Evolutionary conservation across 352 stramenopile genomes (phyloP), one percentile per base, ranked within the genome.

Genomic region (Phytophthora constricta): DNA sequence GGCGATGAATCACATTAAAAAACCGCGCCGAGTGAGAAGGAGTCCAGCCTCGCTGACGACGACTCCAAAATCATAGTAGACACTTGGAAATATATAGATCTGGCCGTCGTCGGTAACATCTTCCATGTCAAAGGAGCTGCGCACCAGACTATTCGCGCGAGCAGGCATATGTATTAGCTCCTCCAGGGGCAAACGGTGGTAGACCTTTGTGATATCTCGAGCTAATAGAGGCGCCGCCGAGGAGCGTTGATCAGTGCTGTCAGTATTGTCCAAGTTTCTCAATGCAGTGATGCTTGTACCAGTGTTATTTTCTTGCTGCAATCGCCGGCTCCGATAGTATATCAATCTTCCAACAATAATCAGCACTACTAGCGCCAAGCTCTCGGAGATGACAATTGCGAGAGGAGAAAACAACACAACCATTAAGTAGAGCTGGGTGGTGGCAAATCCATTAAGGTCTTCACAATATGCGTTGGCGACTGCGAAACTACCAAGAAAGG

Each of bases 51-150:
- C 62, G 31, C 46, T 80, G 2, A 83, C 51, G n/a, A 84, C 45
- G 4, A 90, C 53, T 1, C 83, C 83, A 48, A 84, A 86, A 20
- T 86, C 73, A 25, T 87, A 79, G 55, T 91, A 90, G n/a, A 85
- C 58, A 3, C 77, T 71, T 9, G 80, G 81, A 4, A 64, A 66
- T 17, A 91, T 69, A 59, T 84, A 90, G 2, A 72, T 59, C 26
- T 83, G 58, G 16, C 70, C 57, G 16, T 80, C 49, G 14, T 70
- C 53, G 13, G 63, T 58, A 4, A 84, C 26, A 63, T 82, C 70
- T 34, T 76, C 68, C 26, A 90, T 57, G 16, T 72, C 45, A n/a
- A 87, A 75, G 8, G 58, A 47, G 25, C 42, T 75, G 31, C 78
- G 80, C 50, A 90, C 73, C 41, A 90, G 58, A 28, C 77, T 80